phyloP scores from a whole-genome alignment of 1,284 basidiomycete genomes.

The Dichomitus squalens region DNA sequence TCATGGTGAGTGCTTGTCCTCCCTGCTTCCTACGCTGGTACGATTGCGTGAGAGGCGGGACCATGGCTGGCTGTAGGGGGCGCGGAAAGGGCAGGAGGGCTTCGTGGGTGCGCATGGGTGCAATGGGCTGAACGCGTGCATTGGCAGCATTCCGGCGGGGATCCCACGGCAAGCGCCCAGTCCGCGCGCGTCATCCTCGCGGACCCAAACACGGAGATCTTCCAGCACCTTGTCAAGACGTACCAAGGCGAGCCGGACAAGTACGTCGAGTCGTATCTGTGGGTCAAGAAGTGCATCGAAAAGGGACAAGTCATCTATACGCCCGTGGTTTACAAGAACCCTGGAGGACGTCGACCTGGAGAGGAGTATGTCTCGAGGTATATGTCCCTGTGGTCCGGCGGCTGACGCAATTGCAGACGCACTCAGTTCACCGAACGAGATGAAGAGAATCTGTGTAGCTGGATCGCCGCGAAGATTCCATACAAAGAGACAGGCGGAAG shows the following conservation, averaged over 20 bases:
- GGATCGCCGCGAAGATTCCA: constrained; percentile 79
- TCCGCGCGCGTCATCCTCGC: constrained; percentile 74
- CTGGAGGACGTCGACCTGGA: constrained; percentile 74
- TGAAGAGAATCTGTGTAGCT: constrained; percentile 68
- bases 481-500: constrained; percentile 77
- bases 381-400: neutral
- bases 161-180: constrained; percentile 64
- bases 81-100: neutral
- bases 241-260: constrained; percentile 67
- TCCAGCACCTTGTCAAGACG: constrained; percentile 66
- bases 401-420: constrained; percentile 45
- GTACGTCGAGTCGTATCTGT: constrained; percentile 75
- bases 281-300: constrained; percentile 81
- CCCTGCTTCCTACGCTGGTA: neutral
- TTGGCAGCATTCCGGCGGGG: constrained; percentile 73
- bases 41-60: neutral
- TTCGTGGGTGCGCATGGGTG: neutral
- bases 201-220: constrained; percentile 73
- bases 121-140: constrained; percentile 7
- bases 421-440: constrained; percentile 76
- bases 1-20: constrained; percentile 54
- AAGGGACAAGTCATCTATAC: constrained; percentile 64
- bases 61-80: neutral
- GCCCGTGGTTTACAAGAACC: constrained; percentile 77
- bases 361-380: constrained; percentile 61